A percentile compares a stretch with the other conserved stretches of the same genome.
Evolutionary conservation across 2,329 filamentous ascomycete species (phyloP).

Genomic region (Atkinsonella texensis): DNA sequence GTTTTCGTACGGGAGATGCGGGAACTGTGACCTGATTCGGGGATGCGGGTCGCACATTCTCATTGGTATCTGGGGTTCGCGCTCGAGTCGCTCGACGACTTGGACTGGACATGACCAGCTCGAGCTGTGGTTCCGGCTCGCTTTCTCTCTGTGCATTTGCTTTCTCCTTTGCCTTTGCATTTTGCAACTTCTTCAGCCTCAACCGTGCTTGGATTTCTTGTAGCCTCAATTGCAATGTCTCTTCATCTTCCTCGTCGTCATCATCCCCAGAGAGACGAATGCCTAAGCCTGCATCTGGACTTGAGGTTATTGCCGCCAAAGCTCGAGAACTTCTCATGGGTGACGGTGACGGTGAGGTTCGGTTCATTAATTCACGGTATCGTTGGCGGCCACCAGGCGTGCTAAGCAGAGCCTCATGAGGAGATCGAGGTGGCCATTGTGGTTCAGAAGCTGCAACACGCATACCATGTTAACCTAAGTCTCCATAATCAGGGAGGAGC

Average conservation of each 20-base stretch:
- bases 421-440: conserved; percentile 57
- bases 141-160: conserved; percentile 10
- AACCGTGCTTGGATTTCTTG: conserved; percentile 81
- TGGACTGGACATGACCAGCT: conserved; percentile 12
- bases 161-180: conserved; percentile 23
- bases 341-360: conserved; percentile 56
- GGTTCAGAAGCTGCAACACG: conserved; percentile 28
- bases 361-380: conserved; percentile 55
- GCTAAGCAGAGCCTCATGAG: conserved; percentile 49
- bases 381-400: conserved; percentile 71
- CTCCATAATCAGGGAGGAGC: not conserved
- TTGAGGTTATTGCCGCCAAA: conserved; percentile 4
- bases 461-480: not conserved
- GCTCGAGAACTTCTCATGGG: conserved; percentile 27
- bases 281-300: conserved; percentile 17
- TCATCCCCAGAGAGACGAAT: conserved; percentile 19
- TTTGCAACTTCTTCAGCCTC: conserved; percentile 77
- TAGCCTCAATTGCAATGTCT: conserved; percentile 74
- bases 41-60: conserved; percentile 9
- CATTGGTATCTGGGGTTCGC: conserved; percentile 17
- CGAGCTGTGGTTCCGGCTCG: conserved; percentile 9
- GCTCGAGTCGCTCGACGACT: conserved; percentile 12
- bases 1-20: conserved; percentile 55
- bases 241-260: conserved; percentile 48
- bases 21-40: conserved; percentile 56